Evolutionary conservation across 441 rosid species (phyloP), one percentile per base, ranked within the genome.

Genomic region (Adansonia madagascariensis): DNA sequence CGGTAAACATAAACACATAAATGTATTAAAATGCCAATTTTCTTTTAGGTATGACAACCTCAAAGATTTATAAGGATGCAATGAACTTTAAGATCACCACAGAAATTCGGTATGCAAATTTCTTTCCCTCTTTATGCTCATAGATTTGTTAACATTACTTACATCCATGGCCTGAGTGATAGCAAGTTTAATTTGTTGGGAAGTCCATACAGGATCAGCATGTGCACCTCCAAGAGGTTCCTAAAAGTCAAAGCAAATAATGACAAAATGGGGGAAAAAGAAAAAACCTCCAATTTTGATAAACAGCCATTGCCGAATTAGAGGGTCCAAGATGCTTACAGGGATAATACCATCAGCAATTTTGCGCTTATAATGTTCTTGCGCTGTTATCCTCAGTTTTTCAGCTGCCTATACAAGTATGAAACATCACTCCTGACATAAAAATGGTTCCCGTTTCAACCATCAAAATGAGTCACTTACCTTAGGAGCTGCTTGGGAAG

Each of bases 221-320:
- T 95, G 98, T 17, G 98, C 99, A 41, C 99, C 98, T 46, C 98
- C 98, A 52, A 92, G 90, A 5, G 99, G 99, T 82, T 95, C 99
- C 97, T 93, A 85, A 63, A 15, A 74, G 35, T 53, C 18, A 59
- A 71, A 66, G 31, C 27, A 55, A 57, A 55, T 52, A 47, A 27
- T 56, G 35, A 39, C 3, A 62, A 49, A 64, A 10, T 10, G 27
- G 12, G 10, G 1, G 3, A 1, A 27, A 35, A 9, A 22, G 15
- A 49, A 14, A 18, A 39, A 18, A 50, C 4, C 55, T 50, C 18
- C 44, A 15, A 11, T 66, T 43, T 27, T 5, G 57, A 27, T 15
- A 27, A n/a, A 70, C 27, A 52, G 62, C 47, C 47, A 53, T 39
- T 17, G 63, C 27, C 10, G 47, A 8, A 10, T 10, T 17, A 4